Conservation (phyloP, 257 asterid species). For the Misopates orontium region DNA sequence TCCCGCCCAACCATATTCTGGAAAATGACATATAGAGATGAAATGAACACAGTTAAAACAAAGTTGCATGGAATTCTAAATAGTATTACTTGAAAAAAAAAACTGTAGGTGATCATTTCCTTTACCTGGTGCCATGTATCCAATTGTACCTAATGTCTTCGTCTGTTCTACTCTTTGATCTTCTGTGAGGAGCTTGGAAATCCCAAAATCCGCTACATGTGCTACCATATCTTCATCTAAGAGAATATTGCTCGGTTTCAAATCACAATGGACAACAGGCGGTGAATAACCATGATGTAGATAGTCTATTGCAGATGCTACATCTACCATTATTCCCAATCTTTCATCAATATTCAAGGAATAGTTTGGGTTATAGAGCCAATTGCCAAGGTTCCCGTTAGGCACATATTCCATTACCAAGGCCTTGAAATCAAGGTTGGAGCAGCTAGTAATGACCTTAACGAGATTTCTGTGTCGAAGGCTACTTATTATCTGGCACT, state of each 20-base stretch:
- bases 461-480: conserved; percentile 13
- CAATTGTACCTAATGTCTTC: neutral
- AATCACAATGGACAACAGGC: too few species aligned
- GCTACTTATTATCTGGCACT: conserved; percentile 9
- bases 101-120: neutral
- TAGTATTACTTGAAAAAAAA: neutral
- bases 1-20: conserved; percentile 30
- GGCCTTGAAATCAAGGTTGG: conserved; percentile 4
- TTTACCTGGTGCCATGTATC: too few species aligned
- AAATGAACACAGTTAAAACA: neutral
- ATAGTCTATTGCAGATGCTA: neutral
- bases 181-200: neutral
- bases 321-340: conserved; percentile 9
- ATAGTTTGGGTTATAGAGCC: neutral
- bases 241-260: too few species aligned
- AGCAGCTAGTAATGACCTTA: neutral
- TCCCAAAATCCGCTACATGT: neutral
- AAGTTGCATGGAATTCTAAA: neutral
- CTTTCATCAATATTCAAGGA: neutral
- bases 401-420: conserved; percentile 15
- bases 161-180: neutral
- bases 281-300: too few species aligned
- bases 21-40: neutral
- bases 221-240: too few species aligned
- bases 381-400: conserved; percentile 13